Evolutionary conservation across 768 basidiomycete species (phyloP).

Genomic region (Rubroboletus pulcherrimus): DNA sequence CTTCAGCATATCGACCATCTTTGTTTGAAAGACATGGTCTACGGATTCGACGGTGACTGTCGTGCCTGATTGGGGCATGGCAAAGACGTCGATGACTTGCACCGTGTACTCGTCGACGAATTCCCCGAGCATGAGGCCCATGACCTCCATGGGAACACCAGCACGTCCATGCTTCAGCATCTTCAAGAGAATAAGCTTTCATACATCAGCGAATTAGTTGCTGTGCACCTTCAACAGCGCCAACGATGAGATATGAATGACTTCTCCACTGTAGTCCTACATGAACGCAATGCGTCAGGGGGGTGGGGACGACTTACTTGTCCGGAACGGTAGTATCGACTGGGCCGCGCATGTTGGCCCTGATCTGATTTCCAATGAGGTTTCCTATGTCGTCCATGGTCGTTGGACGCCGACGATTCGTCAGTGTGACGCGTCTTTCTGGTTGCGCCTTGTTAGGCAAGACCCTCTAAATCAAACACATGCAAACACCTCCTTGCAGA

Average conservation of each 20-base stretch:
- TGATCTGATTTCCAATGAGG: constrained; percentile 49
- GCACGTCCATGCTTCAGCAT: constrained; percentile 99
- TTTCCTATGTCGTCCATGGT: constrained; percentile 45
- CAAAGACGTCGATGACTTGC: constrained; percentile 94
- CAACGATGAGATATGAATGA: constrained; percentile 94
- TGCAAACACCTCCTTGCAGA: constrained; percentile 21
- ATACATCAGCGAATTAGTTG: not conserved
- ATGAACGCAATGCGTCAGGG: constrained; percentile 1
- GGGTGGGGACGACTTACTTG: constrained; percentile 49
- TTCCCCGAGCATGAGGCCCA: constrained; percentile 97
- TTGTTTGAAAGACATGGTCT: constrained; percentile 97
- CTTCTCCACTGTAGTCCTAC: constrained; percentile 62
- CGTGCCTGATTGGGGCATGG: constrained; percentile 98
- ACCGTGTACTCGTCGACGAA: constrained; percentile 98
- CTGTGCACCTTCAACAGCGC: constrained; percentile 88
- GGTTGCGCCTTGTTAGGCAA: constrained; percentile 20
- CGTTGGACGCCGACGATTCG: not conserved
- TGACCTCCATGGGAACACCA: constrained; percentile 99
- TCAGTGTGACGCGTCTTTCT: constrained; percentile 36
- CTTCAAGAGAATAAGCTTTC: constrained; percentile 39
- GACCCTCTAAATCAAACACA: constrained; percentile 29
- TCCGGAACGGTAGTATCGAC: constrained; percentile 63
- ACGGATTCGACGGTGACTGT: constrained; percentile 97
- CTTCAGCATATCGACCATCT: constrained; percentile 99
- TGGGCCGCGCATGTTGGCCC: constrained; percentile 37